Conservation (phyloP, 257 asterid genomes). For the Anisodus acutangulus region DNA sequence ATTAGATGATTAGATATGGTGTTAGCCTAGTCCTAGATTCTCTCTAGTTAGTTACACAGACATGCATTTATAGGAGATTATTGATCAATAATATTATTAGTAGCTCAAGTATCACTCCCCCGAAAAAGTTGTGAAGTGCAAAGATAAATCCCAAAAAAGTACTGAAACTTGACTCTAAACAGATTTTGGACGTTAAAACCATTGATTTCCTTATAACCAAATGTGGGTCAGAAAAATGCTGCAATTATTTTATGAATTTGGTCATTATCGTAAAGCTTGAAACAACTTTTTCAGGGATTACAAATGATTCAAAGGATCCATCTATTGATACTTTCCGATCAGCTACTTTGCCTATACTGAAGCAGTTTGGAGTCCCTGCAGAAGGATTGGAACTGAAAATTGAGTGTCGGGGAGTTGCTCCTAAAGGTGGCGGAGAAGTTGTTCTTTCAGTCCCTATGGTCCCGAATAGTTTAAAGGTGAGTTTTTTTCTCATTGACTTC, state of each 20-base stretch:
- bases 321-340: constrained; percentile 86
- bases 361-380: constrained; percentile 78
- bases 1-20: neutral
- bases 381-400: constrained; percentile 76
- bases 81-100: neutral
- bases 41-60: neutral
- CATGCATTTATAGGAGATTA: no score
- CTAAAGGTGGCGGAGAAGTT: constrained; percentile 91
- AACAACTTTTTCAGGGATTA: constrained; percentile 58
- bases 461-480: constrained; percentile 68
- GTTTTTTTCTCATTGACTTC: constrained; percentile 24
- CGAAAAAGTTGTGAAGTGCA: neutral
- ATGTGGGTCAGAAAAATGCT: neutral
- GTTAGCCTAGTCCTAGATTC: neutral
- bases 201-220: constrained; percentile 11
- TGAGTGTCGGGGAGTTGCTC: constrained; percentile 83
- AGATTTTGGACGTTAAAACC: neutral
- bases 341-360: constrained; percentile 68
- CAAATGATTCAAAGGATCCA: constrained; percentile 89
- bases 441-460: constrained; percentile 67
- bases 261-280: neutral
- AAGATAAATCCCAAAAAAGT: neutral
- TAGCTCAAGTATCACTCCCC: constrained; percentile 3
- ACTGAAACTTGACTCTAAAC: neutral
- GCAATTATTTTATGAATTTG: constrained; percentile 10